Evolutionary conservation across 345 rosid genomes (phyloP).

Genomic region (Eutrema yunnanense): DNA sequence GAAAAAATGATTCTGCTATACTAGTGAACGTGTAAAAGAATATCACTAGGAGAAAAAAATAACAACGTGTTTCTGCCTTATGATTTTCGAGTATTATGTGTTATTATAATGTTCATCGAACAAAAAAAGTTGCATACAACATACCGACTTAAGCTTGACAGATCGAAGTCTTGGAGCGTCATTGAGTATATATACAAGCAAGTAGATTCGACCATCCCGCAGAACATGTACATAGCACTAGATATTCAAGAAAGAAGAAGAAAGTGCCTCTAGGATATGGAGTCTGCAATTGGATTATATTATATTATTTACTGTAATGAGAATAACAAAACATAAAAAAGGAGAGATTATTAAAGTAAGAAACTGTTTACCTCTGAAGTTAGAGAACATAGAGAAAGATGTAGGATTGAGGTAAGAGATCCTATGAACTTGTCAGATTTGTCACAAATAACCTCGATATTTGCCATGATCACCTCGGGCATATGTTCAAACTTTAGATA

Average conservation of each 20-base stretch:
- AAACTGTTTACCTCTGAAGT: neutral
- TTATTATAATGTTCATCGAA: neutral
- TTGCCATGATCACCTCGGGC: neutral
- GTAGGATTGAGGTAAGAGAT: slow-evolving; percentile 5
- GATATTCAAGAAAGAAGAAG: neutral
- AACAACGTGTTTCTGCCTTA: neutral
- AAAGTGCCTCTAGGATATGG: neutral
- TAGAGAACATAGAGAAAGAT: neutral
- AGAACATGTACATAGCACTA: slow-evolving; percentile 4
- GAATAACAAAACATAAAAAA: neutral
- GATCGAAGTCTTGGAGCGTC: neutral
- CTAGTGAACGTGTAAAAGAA: neutral
- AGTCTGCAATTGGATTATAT: neutral
- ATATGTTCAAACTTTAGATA: neutral
- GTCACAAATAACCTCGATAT: neutral
- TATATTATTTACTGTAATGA: neutral
- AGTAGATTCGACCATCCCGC: neutral
- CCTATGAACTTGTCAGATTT: neutral
- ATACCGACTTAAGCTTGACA: slow-evolving; percentile 3
- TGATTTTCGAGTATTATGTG: neutral
- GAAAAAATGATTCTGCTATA: neutral
- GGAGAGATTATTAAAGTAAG: neutral
- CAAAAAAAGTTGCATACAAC: neutral
- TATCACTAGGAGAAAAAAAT: neutral
- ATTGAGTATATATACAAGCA: neutral